These are phyloP conservation scores for Yamadazyma atmosphaerica DNA, from an alignment of 1,139 yeast species.

Conservation along the genomic window DNA sequence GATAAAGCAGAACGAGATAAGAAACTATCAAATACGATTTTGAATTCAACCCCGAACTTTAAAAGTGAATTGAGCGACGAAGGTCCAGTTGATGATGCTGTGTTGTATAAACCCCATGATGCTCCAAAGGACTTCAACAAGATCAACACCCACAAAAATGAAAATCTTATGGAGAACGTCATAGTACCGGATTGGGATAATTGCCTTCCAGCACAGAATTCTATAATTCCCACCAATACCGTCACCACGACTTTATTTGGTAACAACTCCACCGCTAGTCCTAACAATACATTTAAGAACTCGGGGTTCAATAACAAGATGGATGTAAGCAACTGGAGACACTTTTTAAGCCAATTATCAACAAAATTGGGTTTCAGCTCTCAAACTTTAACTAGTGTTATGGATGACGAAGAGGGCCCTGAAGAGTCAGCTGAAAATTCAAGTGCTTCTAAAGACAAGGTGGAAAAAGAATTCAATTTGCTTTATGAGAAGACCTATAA, in stretches of 20 bases:
- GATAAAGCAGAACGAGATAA: slow-evolving; percentile 14
- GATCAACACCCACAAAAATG: slow-evolving; percentile 49
- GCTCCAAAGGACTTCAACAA: slow-evolving; percentile 42
- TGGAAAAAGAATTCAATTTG: slow-evolving; percentile 37
- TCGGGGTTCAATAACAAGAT: slow-evolving; percentile 12
- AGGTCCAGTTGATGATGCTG: slow-evolving; percentile 38
- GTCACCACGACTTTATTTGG: slow-evolving; percentile 24
- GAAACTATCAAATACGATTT: slow-evolving; percentile 31
- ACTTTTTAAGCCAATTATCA: slow-evolving; percentile 36
- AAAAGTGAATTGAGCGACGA: slow-evolving; percentile 27
- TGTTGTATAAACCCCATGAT: slow-evolving; percentile 47
- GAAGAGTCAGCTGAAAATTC: slow-evolving; percentile 13
- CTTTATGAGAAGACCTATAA: slow-evolving; percentile 42
- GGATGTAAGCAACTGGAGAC: slow-evolving; percentile 41
- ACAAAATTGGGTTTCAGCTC: slow-evolving; percentile 40
- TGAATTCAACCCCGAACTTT: slow-evolving; percentile 33
- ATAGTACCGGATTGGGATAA: slow-evolving; percentile 47
- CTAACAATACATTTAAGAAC: slow-evolving; percentile 11
- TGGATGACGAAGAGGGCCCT: slow-evolving; percentile 15
- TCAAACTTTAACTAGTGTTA: slow-evolving; percentile 32
- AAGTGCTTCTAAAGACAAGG: slow-evolving; percentile 19
- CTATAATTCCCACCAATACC: slow-evolving; percentile 27
- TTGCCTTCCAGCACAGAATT: slow-evolving; percentile 37
- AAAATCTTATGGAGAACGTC: slow-evolving; percentile 40
- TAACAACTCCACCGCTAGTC: slow-evolving; percentile 28